Base-by-base conservation (phyloP, 2,329 filamentous ascomycete species). In the Falciphora oryzae region DNA sequence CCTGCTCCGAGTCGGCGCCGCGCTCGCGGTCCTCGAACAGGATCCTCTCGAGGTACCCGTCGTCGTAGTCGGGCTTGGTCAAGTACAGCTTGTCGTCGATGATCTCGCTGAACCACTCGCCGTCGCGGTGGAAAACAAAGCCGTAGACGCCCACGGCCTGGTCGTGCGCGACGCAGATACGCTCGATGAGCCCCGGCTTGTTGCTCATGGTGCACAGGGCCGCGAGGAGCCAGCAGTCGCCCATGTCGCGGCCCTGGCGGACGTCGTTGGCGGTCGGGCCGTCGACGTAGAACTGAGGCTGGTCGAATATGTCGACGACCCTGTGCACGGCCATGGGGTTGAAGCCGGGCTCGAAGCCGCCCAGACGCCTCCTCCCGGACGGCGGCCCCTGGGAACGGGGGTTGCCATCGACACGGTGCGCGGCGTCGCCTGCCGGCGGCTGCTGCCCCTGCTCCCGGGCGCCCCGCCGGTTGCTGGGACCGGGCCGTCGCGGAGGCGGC, bases 171-270 rank as follows among this genome's bases (percentile, higher is more conserved):
- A 95, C 89, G 68, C 91, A 95, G 11, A 93, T 80, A 64, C 79
- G 83, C 73, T 93, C 86, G 63, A 95, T 90, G 67, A 93, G 75
- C 0, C 85, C 87, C 27, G 84, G 77, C 74, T 91, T 90, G 72
- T 91, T 92, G 69, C 86, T 88, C 67, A 96, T 81, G 0, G 90
- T 92, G 67, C 89, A 91, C 57, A 96, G 76, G 1, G 91, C 90
- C 8, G 92, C 89, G 79, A 96, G 87, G 65, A 95, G 85, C 91
- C 92, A 96, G 74, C 92, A 96, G 72, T 96, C 91, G 2, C 92
- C 92, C 56, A 63, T 32, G 67, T 89, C 86, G 11, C 84, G 82
- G 1, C 92, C 92, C 74, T 95, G 92, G 38, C 89, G 84, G 27
- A 96, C 88, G 74, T 96, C 91, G 68, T 89, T 89, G 25, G 90